Base-by-base conservation (phyloP, 148 eudicot species). In the Persicaria tinctoria region DNA sequence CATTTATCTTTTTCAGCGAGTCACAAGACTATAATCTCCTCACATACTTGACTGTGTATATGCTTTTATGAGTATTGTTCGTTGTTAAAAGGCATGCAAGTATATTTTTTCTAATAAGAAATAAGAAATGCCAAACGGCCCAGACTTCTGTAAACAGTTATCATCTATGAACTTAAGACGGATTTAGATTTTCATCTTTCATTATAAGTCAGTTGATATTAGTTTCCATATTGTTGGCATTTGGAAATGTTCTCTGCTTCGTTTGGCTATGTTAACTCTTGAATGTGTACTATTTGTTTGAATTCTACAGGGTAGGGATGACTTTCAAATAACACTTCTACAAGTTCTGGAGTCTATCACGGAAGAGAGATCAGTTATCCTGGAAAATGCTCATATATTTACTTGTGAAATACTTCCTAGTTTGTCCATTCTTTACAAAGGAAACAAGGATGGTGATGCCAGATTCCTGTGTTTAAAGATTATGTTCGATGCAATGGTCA, bases 401-500 rank as follows among this genome's bases (percentile, higher is more conserved):
- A 80, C 85, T 49, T 64, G 80, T 77, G 92, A 92, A 77, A 81
- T 92, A 74, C 96, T 95, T 66, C 93, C 99, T 38, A 89, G 96
- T 82, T 80, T 95, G 73, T 87, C 97, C 77, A 84, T 84, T 78
- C 82, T 89, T 55, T 95, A 92, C 87, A 89, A 89, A 78, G 99
- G 99, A 38, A 90, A 92, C 79, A 92, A 90, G 83, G 99, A 92
- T 70, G 99, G 96, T 11, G 94, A 95, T 80, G 94, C 96, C 76
- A 82, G 99, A 82, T 95, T 90, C 79, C 82, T 95, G 73, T 95
- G 99, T 91, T 76, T 94, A 78, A 94, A 94, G 82, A 88, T 88
- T 57, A 81, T 92, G 84, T 94, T 94, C 75, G 97, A 90, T 70
- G 86, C 88, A 68, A 87, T 90, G 87, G 90, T 86, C 73, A 80